phyloP scores from a whole-genome alignment of 2,329 filamentous ascomycete species.

The Monosporascus cannonballus region DNA sequence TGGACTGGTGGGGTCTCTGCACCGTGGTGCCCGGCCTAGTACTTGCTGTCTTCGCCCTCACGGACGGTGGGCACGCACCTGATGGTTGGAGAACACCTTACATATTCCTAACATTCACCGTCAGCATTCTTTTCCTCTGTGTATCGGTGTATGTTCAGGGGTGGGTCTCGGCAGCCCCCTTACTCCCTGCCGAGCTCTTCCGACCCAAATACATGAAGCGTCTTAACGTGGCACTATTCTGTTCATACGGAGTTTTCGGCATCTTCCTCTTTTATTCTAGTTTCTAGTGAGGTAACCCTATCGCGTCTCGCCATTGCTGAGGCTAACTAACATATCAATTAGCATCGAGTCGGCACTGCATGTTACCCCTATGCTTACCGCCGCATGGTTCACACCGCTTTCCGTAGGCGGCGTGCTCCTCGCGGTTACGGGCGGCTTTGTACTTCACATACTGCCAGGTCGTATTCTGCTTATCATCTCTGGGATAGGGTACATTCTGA shows the following conservation, averaged over 20 bases:
- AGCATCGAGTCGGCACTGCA: conserved; percentile 57
- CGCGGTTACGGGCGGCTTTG: conserved; percentile 54
- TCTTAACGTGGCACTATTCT: conserved; percentile 53
- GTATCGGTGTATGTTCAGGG: conserved; percentile 65
- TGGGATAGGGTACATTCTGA: conserved; percentile 50
- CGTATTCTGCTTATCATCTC: conserved; percentile 58
- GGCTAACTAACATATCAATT: conserved; percentile 4
- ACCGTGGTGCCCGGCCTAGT: conserved; percentile 60
- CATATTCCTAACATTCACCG: conserved; percentile 57
- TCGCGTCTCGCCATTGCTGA: neutral
- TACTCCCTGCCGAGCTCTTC: conserved; percentile 67
- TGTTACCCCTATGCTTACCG: conserved; percentile 54
- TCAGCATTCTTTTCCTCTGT: conserved; percentile 55
- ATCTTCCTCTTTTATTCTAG: conserved; percentile 66
- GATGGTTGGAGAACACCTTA: conserved; percentile 69
- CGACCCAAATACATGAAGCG: conserved; percentile 62
- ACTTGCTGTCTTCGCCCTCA: conserved; percentile 69
- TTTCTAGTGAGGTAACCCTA: conserved; percentile 23
- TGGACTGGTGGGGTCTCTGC: conserved; percentile 63
- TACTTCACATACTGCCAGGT: conserved; percentile 61
- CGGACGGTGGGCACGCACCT: conserved; percentile 63
- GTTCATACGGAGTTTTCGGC: conserved; percentile 63
- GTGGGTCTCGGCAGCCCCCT: conserved; percentile 60
- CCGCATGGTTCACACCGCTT: conserved; percentile 64
- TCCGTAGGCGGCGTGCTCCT: conserved; percentile 63